A percentile compares a stretch with the other conserved stretches of the same genome.
These are phyloP conservation scores for Candida coquimbonensis DNA, from an alignment of 805 yeast species.

Conservation along the genomic window DNA sequence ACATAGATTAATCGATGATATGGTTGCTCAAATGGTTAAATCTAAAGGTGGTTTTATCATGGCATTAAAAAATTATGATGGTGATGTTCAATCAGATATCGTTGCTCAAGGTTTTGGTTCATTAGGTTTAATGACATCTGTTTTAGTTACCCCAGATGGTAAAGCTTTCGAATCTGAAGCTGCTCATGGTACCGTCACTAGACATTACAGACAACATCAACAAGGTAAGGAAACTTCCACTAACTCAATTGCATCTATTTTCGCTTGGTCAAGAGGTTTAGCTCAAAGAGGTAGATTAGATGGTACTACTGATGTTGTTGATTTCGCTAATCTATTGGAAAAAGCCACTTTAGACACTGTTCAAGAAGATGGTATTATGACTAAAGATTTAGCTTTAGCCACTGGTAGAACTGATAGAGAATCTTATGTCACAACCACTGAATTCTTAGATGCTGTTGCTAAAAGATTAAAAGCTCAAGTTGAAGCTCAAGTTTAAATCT, in stretches of 20 bases:
- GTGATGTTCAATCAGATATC: conserved; percentile 80
- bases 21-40: conserved; percentile 86
- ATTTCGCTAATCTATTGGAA: conserved; percentile 61
- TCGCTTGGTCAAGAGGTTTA: conserved; percentile 83
- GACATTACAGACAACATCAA: conserved; percentile 79
- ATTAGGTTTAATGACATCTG: conserved; percentile 78
- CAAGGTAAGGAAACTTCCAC: conserved; percentile 79
- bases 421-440: conserved; percentile 65
- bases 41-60: conserved; percentile 77
- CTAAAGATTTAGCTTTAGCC: conserved; percentile 75
- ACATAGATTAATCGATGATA: conserved; percentile 78
- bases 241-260: conserved; percentile 78
- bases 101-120: conserved; percentile 88
- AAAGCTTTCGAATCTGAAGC: conserved; percentile 83
- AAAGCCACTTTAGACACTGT: conserved; percentile 66
- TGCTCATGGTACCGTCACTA: conserved; percentile 83
- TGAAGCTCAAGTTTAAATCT: conserved; percentile 5
- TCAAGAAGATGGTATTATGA: conserved; percentile 68
- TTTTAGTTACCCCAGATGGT: conserved; percentile 77
- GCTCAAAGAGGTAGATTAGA: conserved; percentile 78
- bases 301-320: conserved; percentile 59
- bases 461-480: conserved; percentile 33
- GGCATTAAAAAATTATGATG: conserved; percentile 81
- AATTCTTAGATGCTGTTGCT: conserved; percentile 73
- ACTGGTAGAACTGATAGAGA: conserved; percentile 54